Conservation (phyloP, 345 rosid genomes). For the Populus davidiana region DNA sequence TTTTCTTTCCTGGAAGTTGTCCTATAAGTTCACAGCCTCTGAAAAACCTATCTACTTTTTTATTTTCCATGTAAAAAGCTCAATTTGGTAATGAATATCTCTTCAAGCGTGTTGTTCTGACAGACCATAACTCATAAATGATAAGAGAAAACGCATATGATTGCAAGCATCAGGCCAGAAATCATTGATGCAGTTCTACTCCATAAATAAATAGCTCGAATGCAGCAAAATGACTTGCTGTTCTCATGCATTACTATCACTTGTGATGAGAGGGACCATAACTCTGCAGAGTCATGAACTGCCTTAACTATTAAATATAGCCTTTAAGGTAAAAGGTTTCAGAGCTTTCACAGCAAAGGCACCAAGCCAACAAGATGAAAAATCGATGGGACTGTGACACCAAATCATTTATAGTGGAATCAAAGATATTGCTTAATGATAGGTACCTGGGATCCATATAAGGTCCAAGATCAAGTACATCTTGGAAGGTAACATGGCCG, state of each 20-base stretch:
- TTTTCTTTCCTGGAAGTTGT: background rate
- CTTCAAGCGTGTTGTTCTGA: background rate
- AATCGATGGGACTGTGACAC: background rate
- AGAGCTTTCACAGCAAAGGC: background rate
- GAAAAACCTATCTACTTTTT: background rate
- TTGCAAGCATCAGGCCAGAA: background rate
- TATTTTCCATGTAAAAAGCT: background rate
- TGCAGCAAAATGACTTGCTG: background rate
- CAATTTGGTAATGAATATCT: background rate
- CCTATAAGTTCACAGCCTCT: background rate
- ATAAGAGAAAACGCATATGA: background rate
- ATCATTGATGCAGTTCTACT: background rate
- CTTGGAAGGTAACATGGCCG: constrained; percentile 81
- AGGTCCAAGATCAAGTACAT: constrained; percentile 62
- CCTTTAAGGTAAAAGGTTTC: background rate
- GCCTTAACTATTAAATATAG: background rate
- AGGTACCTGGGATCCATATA: constrained; percentile 81
- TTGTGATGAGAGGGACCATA: no score
- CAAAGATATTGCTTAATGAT: background rate
- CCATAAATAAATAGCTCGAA: background rate
- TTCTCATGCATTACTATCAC: background rate
- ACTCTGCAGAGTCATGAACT: no score
- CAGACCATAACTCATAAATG: background rate
- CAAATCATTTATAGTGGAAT: background rate
- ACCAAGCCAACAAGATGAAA: background rate